Base-by-base conservation (phyloP, 768 basidiomycete genomes). In the Chalciporus piperatus region DNA sequence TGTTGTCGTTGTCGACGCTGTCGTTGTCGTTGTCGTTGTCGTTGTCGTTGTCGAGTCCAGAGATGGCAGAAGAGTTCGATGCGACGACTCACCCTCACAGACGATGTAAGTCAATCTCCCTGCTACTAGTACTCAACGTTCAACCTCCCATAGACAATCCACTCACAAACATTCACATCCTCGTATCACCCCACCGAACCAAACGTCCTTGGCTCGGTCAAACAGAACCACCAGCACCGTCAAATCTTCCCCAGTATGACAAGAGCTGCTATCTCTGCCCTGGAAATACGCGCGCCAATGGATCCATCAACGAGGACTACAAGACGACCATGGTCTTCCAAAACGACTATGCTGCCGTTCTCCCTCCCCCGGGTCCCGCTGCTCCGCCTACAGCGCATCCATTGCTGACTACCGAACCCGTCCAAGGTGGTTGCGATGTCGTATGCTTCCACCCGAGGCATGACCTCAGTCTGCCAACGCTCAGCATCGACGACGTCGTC, bases 161-260 rank as follows among this genome's bases (percentile, higher is more conserved):
- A 4, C 78, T 95, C 51, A 84, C 81, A 1, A 78, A 81, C 52
- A 85, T 86, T 59, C 76, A 89, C 63, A 72, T 93, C 48, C 82
- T 95, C 30, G 87, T 93, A 32, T 93, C 92, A 35, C 91, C 93
- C 0, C 93, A 96, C 68, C 87, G 94, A 46, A 91, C 78, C 8
- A 92, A 89, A 61, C 83, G 94, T 17, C 94, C 94, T 13, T 97
- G 94, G 94, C 77, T 85, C 37, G 93, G 93, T 27, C 91, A 95
- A 65, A 82, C 83, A 1, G 93, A 96, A 55, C 67, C 82, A 1
- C 76, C 85, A 0, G 77, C 84, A 51, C 42, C 74, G 1, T 61
- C 71, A 7, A 64, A 72, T 32, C 74, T 88, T 5, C 86, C 85
- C 0, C 55, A 75, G 40, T 80, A 91, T 59, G 91, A 93, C 60